These are phyloP conservation scores for Periconia sp. DNA, from an alignment of 2,329 filamentous ascomycete species.

Conservation along the genomic window DNA sequence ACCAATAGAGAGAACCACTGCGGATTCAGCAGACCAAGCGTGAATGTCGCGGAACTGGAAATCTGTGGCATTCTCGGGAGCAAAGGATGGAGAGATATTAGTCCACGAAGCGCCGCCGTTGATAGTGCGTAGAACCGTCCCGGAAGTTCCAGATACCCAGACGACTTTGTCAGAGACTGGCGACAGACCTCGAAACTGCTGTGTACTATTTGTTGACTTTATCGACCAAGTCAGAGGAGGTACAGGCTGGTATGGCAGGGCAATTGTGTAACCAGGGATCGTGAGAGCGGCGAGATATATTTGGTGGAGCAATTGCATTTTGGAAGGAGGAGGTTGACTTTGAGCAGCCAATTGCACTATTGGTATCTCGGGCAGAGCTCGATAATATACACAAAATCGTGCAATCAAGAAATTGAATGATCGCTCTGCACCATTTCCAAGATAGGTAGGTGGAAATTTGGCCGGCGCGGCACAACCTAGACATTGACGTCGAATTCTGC, in stretches of 20 bases:
- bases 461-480: not conserved
- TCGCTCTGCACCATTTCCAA: not conserved
- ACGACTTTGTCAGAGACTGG: constrained; percentile 18
- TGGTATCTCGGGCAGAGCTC: not conserved
- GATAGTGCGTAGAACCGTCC: constrained; percentile 28
- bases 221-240: constrained; percentile 20
- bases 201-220: constrained; percentile 24
- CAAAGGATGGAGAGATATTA: constrained; percentile 25
- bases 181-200: constrained; percentile 30
- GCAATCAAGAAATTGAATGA: not conserved
- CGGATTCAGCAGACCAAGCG: constrained; percentile 21
- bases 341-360: not conserved
- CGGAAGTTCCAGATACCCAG: constrained; percentile 30
- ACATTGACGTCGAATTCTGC: not conserved
- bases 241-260: not conserved
- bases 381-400: not conserved
- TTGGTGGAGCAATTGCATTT: not conserved
- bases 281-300: not conserved
- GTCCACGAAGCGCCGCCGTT: constrained; percentile 25
- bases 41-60: constrained; percentile 33
- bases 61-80: constrained; percentile 19
- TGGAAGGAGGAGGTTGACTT: not conserved
- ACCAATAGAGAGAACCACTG: constrained; percentile 28
- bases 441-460: not conserved
- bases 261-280: not conserved